These are phyloP conservation scores for Penicillium samsonianum DNA, from an alignment of 495 filamentous ascomycete species.

Conservation along the genomic window DNA sequence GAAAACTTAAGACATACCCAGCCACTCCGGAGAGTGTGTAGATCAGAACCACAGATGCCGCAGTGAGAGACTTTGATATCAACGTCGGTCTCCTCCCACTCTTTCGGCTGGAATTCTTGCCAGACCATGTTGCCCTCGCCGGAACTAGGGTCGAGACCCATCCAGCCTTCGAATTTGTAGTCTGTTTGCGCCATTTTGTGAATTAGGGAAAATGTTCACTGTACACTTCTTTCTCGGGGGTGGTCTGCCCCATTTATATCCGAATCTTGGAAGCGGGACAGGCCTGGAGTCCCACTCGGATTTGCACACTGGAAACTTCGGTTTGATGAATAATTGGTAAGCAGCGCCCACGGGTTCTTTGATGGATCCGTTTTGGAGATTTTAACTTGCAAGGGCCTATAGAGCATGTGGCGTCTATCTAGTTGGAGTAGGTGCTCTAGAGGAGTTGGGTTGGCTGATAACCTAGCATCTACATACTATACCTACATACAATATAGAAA, in stretches of 20 bases:
- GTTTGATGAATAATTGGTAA: constrained; percentile 21
- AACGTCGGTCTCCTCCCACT: constrained; percentile 78
- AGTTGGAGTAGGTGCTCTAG: not conserved
- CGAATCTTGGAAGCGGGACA: not conserved
- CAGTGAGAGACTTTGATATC: constrained; percentile 50
- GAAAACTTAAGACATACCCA: constrained; percentile 51
- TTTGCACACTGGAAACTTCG: constrained; percentile 17
- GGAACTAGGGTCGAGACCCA: constrained; percentile 60
- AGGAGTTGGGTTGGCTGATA: not conserved
- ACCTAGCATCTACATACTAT: not conserved
- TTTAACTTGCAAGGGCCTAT: not conserved
- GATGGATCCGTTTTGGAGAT: constrained; percentile 4
- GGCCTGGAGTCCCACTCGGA: not conserved
- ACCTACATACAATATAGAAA: not conserved
- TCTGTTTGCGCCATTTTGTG: constrained; percentile 39
- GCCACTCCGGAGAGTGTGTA: constrained; percentile 73
- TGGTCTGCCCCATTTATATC: constrained; percentile 23
- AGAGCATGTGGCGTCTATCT: not conserved
- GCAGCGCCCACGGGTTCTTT: constrained; percentile 2
- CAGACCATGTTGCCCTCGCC: constrained; percentile 78
- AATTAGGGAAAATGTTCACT: not conserved
- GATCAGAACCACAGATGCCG: constrained; percentile 56
- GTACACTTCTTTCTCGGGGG: constrained; percentile 3
- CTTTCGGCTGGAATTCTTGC: constrained; percentile 76
- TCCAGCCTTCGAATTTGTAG: constrained; percentile 81